Conservation (phyloP, 345 rosid genomes). For the Streptanthus diversifolius region DNA sequence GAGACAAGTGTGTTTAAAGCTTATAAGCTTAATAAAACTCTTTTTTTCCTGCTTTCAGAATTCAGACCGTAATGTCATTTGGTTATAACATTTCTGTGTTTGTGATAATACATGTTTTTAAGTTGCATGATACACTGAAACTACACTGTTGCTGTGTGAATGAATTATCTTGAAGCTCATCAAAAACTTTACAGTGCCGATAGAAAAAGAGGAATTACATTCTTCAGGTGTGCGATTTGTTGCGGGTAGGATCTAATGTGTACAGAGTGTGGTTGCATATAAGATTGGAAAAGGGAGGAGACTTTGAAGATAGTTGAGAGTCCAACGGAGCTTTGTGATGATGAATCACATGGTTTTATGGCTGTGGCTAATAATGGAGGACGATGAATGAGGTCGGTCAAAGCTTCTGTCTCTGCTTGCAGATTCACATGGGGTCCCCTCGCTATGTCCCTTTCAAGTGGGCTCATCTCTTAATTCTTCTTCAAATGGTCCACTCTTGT, state of each 20-base stretch:
- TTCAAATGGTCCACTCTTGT: slow-evolving; percentile 21
- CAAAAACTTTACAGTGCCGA: not conserved
- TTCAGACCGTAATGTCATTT: not conserved
- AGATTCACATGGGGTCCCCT: slow-evolving; percentile 40
- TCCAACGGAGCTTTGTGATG: slow-evolving; percentile 24
- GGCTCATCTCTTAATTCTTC: slow-evolving; percentile 24
- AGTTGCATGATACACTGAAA: slow-evolving; percentile 7
- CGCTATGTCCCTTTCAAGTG: slow-evolving; percentile 30
- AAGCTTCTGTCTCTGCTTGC: slow-evolving; percentile 32
- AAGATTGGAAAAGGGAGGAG: not conserved
- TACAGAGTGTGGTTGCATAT: not conserved
- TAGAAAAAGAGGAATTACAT: not conserved
- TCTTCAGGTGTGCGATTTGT: slow-evolving; percentile 16
- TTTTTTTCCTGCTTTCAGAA: not conserved
- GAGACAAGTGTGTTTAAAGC: slow-evolving; percentile 15
- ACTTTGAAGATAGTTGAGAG: slow-evolving; percentile 21
- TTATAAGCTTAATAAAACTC: not conserved
- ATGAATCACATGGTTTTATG: slow-evolving; percentile 22
- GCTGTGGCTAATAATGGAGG: slow-evolving; percentile 24
- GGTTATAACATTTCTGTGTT: not conserved
- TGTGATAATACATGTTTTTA: slow-evolving; percentile 20
- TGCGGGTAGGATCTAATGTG: not conserved
- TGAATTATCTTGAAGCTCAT: not conserved
- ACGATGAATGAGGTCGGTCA: slow-evolving; percentile 29
- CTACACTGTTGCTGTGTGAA: slow-evolving; percentile 3